phyloP scores from a whole-genome alignment of 1,284 basidiomycete species.

The Caloboletus firmus region DNA sequence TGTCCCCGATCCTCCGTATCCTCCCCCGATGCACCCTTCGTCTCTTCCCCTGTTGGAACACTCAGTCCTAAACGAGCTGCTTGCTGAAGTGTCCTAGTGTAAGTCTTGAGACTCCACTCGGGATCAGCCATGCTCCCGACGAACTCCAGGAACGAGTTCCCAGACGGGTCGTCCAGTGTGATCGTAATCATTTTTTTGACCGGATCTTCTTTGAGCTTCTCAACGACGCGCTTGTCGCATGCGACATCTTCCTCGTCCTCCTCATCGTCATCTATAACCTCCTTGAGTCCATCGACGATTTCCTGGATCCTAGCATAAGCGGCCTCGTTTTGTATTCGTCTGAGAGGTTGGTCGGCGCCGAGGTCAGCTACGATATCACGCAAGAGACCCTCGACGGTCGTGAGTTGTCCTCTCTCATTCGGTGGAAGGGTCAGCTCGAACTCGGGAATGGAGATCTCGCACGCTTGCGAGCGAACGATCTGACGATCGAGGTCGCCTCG shows the following conservation, averaged over 20 bases:
- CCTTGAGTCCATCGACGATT: conserved; percentile 69
- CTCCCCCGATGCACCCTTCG: conserved; percentile 28
- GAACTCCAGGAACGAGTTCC: conserved; percentile 95
- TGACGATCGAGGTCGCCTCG: conserved; percentile 88
- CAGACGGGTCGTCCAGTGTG: conserved; percentile 89
- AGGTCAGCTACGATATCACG: conserved; percentile 86
- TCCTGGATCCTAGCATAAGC: conserved; percentile 78
- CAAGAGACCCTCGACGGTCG: conserved; percentile 93
- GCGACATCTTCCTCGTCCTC: conserved; percentile 46
- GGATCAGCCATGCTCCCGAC: conserved; percentile 78
- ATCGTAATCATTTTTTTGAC: conserved; percentile 78
- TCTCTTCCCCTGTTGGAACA: conserved; percentile 46
- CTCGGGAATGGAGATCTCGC: conserved; percentile 85
- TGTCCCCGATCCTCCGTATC: conserved; percentile 36
- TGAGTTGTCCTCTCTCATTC: conserved; percentile 81
- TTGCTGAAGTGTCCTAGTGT: conserved; percentile 81
- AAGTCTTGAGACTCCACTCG: conserved; percentile 92
- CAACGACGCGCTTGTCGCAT: conserved; percentile 24
- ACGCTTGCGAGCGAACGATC: conserved; percentile 86
- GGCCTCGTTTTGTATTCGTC: conserved; percentile 80
- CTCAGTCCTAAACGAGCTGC: conserved; percentile 81
- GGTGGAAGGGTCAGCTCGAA: conserved; percentile 90
- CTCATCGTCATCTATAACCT: conserved; percentile 61
- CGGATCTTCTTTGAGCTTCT: conserved; percentile 41
- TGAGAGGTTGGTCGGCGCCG: conserved; percentile 80